Evolutionary conservation across 2,329 filamentous ascomycete species (phyloP).

Genomic region (Spiromastix sp.): DNA sequence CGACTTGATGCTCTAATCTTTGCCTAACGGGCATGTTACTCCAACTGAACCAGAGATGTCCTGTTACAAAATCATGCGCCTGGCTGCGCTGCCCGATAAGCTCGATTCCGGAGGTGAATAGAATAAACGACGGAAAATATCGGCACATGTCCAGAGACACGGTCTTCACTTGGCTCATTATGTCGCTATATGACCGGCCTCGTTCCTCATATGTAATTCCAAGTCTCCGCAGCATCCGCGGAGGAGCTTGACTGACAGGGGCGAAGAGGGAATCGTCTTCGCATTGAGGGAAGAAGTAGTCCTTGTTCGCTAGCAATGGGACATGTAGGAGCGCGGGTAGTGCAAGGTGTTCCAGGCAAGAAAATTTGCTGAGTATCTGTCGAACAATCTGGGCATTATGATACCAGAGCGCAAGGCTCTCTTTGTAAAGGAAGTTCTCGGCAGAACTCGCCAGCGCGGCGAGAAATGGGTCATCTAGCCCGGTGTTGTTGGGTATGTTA

Average conservation of each 20-base stretch:
- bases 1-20: background rate
- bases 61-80: background rate
- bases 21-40: no score
- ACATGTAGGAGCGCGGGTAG: background rate
- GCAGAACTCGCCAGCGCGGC: background rate
- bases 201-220: background rate
- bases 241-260: background rate
- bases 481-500: background rate
- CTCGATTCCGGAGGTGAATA: background rate
- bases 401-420: background rate
- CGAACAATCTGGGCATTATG: background rate
- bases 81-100: background rate
- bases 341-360: background rate
- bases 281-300: background rate
- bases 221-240: background rate
- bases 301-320: background rate
- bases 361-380: background rate
- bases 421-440: background rate
- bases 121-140: background rate
- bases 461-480: background rate
- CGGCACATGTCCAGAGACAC: background rate
- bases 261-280: background rate
- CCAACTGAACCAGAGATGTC: no score
- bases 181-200: background rate
- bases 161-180: background rate